Percentiles rank a stretch among this genome's conserved stretches.
These are phyloP conservation scores for Exobasidium cylindrosporum DNA, from an alignment of 1,284 basidiomycete genomes.

Conservation along the genomic window DNA sequence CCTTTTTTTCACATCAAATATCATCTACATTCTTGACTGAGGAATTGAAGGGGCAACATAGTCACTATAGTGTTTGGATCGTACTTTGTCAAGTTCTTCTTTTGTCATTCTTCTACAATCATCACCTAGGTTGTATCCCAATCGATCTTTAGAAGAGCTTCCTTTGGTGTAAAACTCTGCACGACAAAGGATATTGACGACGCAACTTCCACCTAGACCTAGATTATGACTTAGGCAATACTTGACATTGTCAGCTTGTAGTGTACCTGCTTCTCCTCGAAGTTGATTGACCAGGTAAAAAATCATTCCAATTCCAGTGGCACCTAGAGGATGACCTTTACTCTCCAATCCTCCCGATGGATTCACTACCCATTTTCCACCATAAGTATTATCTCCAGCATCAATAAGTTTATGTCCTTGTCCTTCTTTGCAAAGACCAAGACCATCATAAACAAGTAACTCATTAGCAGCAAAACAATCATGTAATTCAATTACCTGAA, in stretches of 20 bases:
- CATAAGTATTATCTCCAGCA: slow-evolving; percentile 69
- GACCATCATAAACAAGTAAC: slow-evolving; percentile 78
- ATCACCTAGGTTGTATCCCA: slow-evolving; percentile 46
- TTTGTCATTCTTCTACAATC: slow-evolving; percentile 37
- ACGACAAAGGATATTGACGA: slow-evolving; percentile 36
- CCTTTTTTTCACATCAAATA: no score
- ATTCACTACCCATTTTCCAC: slow-evolving; percentile 76
- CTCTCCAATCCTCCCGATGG: slow-evolving; percentile 79
- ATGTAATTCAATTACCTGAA: slow-evolving; percentile 80
- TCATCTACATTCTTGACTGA: slow-evolving; percentile 10
- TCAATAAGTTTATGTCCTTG: slow-evolving; percentile 75
- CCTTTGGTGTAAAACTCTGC: slow-evolving; percentile 41
- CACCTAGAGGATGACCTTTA: slow-evolving; percentile 75
- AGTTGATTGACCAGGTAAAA: slow-evolving; percentile 73
- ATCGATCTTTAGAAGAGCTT: slow-evolving; percentile 31
- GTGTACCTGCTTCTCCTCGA: slow-evolving; percentile 48
- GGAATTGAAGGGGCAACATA: slow-evolving; percentile 28
- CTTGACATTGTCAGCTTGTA: slow-evolving; percentile 70
- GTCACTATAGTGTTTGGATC: slow-evolving; percentile 43
- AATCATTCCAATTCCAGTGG: slow-evolving; percentile 81
- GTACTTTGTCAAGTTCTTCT: slow-evolving; percentile 41
- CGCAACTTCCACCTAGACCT: slow-evolving; percentile 65
- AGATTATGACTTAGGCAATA: slow-evolving; percentile 79
- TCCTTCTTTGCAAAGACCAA: slow-evolving; percentile 69
- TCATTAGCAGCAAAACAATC: slow-evolving; percentile 70